A percentile compares a stretch with the other conserved stretches of the same genome.
phyloP scores from a whole-genome alignment of 2,329 filamentous ascomycete species.

The Fusarium musae region DNA sequence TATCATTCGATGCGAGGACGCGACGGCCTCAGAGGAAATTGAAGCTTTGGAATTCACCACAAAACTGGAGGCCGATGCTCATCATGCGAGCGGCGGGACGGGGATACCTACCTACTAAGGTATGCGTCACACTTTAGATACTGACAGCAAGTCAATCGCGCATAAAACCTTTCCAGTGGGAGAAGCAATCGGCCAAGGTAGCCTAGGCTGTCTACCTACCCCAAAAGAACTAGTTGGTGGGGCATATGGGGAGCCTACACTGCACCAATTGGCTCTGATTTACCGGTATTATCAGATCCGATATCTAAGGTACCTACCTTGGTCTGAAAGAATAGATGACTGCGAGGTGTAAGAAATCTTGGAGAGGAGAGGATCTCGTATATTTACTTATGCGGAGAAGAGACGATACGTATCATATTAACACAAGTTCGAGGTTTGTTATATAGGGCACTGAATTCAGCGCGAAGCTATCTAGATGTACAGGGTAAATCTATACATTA shows the following conservation, averaged over 20 bases:
- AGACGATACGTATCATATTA: not conserved
- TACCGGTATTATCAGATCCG: not conserved
- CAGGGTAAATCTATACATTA: not conserved
- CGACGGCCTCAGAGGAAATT: constrained; percentile 29
- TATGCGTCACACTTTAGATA: constrained; percentile 32
- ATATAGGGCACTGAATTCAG: not conserved
- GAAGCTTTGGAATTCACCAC: constrained; percentile 30
- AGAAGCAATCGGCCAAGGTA: not conserved
- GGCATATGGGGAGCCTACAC: not conserved
- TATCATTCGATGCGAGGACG: constrained; percentile 31
- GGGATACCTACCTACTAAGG: not conserved
- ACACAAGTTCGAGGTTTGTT: not conserved
- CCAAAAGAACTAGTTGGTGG: not conserved
- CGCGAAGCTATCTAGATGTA: not conserved
- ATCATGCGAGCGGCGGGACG: constrained; percentile 33
- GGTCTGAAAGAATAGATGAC: not conserved
- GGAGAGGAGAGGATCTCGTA: too few species aligned
- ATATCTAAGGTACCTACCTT: not conserved
- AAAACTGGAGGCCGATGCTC: not conserved
- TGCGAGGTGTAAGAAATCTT: not conserved
- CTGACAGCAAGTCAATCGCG: constrained; percentile 13
- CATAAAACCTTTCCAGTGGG: constrained; percentile 11
- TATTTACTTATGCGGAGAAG: too few species aligned
- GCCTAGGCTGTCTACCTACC: not conserved
- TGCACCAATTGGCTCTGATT: constrained; percentile 2